These are phyloP conservation scores for Austroboletus eburneus DNA, from an alignment of 768 basidiomycete species.

Conservation along the genomic window DNA sequence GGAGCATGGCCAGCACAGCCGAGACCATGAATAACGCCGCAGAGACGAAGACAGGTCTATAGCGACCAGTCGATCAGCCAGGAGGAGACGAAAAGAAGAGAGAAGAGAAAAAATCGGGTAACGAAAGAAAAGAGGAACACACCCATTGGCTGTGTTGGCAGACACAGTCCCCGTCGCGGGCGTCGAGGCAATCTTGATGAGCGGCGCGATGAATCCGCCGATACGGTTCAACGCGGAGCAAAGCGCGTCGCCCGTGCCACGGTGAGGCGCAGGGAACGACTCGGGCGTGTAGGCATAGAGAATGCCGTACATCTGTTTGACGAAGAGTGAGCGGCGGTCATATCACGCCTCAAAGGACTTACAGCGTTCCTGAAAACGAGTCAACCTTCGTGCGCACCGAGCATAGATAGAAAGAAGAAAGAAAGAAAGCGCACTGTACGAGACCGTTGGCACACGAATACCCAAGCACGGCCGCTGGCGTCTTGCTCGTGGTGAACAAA, in stretches of 20 bases:
- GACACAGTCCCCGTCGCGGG: conserved; percentile 27
- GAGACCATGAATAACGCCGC: conserved; percentile 44
- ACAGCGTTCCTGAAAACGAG: conserved; percentile 33
- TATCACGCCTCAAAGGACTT: conserved; percentile 2
- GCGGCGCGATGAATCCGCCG: conserved; percentile 44
- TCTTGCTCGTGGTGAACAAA: conserved; percentile 47
- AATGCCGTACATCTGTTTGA: conserved; percentile 44
- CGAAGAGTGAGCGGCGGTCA: too few relatives aligned
- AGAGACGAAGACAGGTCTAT: conserved; percentile 46
- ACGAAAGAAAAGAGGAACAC: too few relatives aligned
- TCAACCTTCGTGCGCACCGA: too few relatives aligned
- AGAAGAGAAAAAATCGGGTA: too few relatives aligned
- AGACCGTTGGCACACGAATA: conserved; percentile 43
- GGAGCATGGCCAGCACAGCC: conserved; percentile 35
- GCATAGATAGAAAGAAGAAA: too few relatives aligned
- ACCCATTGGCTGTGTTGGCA: conserved; percentile 36
- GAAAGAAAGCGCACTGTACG: conserved; percentile 34
- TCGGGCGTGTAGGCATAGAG: conserved; percentile 58
- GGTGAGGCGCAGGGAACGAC: conserved; percentile 53
- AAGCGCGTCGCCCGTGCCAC: conserved; percentile 52
- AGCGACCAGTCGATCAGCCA: not conserved
- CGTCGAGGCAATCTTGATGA: conserved; percentile 46
- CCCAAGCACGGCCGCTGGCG: conserved; percentile 37
- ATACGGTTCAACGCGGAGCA: conserved; percentile 46
- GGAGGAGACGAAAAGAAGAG: too few relatives aligned